Evolutionary conservation across 495 filamentous ascomycete species (phyloP).

Genomic region (Lophiotrema nucula): DNA sequence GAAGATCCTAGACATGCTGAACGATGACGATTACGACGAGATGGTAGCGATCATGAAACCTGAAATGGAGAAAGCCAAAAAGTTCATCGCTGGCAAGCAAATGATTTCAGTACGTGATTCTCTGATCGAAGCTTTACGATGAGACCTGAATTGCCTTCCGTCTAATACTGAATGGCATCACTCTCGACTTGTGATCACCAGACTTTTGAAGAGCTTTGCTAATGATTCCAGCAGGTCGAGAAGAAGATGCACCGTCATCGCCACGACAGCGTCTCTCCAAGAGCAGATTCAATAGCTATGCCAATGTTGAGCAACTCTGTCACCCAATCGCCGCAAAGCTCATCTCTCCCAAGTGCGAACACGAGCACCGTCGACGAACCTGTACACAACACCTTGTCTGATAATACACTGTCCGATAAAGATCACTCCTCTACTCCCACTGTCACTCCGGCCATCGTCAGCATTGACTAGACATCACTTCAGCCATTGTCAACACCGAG

Average conservation of each 20-base stretch:
- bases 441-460: too few species aligned
- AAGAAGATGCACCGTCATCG: slow-evolving; percentile 43
- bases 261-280: slow-evolving; percentile 11
- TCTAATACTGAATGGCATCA: too few species aligned
- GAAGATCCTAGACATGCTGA: slow-evolving; percentile 71
- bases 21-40: slow-evolving; percentile 60
- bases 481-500: slow-evolving; percentile 24
- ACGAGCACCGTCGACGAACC: slow-evolving; percentile 53
- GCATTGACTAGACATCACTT: slow-evolving; percentile 7
- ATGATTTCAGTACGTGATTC: slow-evolving; percentile 44
- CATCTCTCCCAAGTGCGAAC: slow-evolving; percentile 58
- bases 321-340: slow-evolving; percentile 64
- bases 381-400: slow-evolving; percentile 26
- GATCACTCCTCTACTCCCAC: too few species aligned
- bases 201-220: neutral
- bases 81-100: slow-evolving; percentile 74
- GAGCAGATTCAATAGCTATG: slow-evolving; percentile 50
- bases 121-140: neutral
- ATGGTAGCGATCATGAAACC: slow-evolving; percentile 74
- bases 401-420: too few species aligned
- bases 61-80: slow-evolving; percentile 69
- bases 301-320: slow-evolving; percentile 57
- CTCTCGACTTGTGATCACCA: neutral
- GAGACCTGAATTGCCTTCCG: too few species aligned
- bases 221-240: slow-evolving; percentile 35